Conservation (phyloP, 257 asterid genomes). For the Asclepias syriaca region DNA sequence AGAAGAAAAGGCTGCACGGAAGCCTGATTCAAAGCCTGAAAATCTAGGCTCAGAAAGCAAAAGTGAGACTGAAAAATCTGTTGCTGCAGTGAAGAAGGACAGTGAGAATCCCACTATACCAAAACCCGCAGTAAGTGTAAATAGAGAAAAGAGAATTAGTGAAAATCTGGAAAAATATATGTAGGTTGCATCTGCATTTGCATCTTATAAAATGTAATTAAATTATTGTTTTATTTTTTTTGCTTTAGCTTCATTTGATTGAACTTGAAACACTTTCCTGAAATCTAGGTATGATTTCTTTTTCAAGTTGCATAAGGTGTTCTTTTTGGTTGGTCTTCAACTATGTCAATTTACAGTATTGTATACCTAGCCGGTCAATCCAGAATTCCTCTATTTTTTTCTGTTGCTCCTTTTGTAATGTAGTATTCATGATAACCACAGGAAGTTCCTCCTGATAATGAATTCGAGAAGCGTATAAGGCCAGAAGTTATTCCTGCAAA, state of each 20-base stretch:
- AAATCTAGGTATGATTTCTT: not conserved
- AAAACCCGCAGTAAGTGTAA: conserved; percentile 58
- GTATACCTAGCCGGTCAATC: not conserved
- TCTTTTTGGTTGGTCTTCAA: not conserved
- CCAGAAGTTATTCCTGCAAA: conserved; percentile 92
- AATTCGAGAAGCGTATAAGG: conserved; percentile 89
- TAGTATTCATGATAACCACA: conserved; percentile 27
- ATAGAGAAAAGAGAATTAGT: not conserved
- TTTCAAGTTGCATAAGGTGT: not conserved
- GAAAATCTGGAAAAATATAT: not conserved
- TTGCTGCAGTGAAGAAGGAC: conserved; percentile 45
- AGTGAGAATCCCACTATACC: conserved; percentile 42
- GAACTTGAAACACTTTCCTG: conserved; percentile 3
- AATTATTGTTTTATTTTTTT: not conserved
- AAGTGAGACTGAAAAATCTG: conserved; percentile 55
- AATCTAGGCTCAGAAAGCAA: conserved; percentile 44
- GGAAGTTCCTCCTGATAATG: conserved; percentile 93
- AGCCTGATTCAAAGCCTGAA: conserved; percentile 50
- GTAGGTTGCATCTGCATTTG: not conserved
- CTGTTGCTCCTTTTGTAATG: conserved; percentile 5
- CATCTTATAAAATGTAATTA: not conserved
- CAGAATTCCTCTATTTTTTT: not conserved
- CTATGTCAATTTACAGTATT: not conserved
- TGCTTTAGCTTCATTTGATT: not conserved
- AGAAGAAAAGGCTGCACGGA: conserved; percentile 35